Base-by-base conservation (phyloP, 148 eudicot species). In the Fagopyrum esculentum region DNA sequence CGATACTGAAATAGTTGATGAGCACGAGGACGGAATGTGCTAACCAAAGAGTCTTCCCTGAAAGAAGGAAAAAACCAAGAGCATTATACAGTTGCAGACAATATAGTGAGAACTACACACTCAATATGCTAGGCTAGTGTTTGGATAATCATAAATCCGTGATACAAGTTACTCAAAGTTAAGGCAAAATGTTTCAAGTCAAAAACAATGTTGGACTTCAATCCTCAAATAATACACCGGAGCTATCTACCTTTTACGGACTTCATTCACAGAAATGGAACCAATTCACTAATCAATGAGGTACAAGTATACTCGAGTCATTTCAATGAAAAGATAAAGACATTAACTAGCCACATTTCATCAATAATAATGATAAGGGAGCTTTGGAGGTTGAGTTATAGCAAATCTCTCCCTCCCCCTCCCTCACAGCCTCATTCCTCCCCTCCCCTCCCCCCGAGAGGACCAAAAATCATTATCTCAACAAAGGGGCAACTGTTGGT, bases 1-100 rank as follows among this genome's bases (percentile, higher is more conserved):
- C 98, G 97, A 80, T 95, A 95, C 79, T 95, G 98, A 80, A 95
- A 95, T 75, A 95, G 89, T 57, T 85, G 97, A 50, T 90, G 89
- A 78, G 96, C 87, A 71, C 97, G 96, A 35, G 97, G 90, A 52
- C 97, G 97, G 77, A 90, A 87, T 45, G 96, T 95, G 88, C 89
- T 90, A 56, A 87, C 80, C 51, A 89, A 88, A 78, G 93, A 85
- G 79, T 92, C 97, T 75, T 92, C 93, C 98, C 98, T 95, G 87
- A 57, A 60, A 76, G 69, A 80, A 47, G 60, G 44, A 54, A 66
- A 4, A 64, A 9, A 11, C 40, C 70, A 64, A 64, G 70, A 63
- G 69, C 6, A 16, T 40, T 4, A 64, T 6, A 19, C 8, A 57
- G 29, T 17, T 19, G 63, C 63, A 57, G 26, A 35, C 45, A 29